Evolutionary conservation across 2,329 filamentous ascomycete genomes (phyloP), one percentile per base, ranked within the genome.

Genomic region (Talaromyces sp.): DNA sequence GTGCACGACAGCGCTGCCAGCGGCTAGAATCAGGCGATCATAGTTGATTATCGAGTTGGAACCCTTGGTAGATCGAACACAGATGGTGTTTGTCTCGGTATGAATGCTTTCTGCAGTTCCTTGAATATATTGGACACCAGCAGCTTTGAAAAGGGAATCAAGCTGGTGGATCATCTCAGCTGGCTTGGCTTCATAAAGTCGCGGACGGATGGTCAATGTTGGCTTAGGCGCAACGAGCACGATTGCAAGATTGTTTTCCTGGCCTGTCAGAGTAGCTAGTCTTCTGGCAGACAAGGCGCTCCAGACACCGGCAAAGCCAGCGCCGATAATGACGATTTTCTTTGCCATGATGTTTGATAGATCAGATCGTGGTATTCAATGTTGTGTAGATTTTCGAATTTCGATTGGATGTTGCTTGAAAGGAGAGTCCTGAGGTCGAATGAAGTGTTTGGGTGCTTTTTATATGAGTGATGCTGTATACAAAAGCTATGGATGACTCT

Each of bases 261-360:
- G 57, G n/a, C 49, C 39, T 4, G 46, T 50, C 14, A 68, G 54
- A 8, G 60, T 57, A 11, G 71, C 60, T 11, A 74, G 65, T 2
- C 71, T 65, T 42, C 62, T 63, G 20, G 73, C 72, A 5, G 70
- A 57, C 1, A 75, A 60, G 6, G 72, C 73, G 32, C 70, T 74
- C 69, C 70, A 72, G 2, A 73, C 46, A 9, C 72, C 72, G 19
- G 70, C 68, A 41, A 75, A 74, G 0, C 72, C 70, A n/a, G 70
- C 55, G 2, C 72, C 71, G 27, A 74, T 51, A 35, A 67, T 60
- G 37, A 66, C 51, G 5, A 67, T 50, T 58, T 51, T 60, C 13
- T 49, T 46, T 7, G 43, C 30, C 43, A 46, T 46, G 22, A 7
- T 35, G 8, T 35, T 35, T 19, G 27, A 16, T 35, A 7, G 17